Base-by-base conservation (phyloP, 768 basidiomycete genomes). In the Tricholoma hemisulphureum region DNA sequence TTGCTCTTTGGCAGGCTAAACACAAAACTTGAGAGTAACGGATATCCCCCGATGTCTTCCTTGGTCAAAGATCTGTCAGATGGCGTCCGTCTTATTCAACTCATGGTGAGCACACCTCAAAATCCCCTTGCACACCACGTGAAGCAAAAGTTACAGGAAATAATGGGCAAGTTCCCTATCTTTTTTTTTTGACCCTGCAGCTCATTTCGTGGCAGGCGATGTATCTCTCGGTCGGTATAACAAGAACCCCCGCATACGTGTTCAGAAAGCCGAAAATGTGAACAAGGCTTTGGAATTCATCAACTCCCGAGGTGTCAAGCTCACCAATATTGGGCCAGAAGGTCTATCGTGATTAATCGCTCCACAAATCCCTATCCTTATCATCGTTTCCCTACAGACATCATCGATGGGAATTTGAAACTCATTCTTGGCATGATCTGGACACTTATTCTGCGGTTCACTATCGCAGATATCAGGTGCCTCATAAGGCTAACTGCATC, bases 341-440 rank as follows among this genome's bases (percentile, higher is more conserved):
- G 94, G 94, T 87, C 62, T 46, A 70, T 32, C 29, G 32, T 31
- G 24, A 49, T 31, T 43, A 45, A 11, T n/a, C 26, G 35, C 16
- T 29, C 50, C 56, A 51, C 35, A 31, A 28, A 16, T 54, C 20
- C 35, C 37, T 45, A 26, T 45, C 45, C 41, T 53, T 28, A 63
- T 58, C 39, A 62, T 31, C 28, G 37, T 3, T 51, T 37, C 51
- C 24, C 10, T 32, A n/a, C 58, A 95, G 96, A 98, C 71, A 97
- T 98, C 69, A 95, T 99, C 56, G 97, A 99, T 71, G 95, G 95
- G n/a, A 97, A 96, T 71, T 73, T 95, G 61, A 99, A 98, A 74
- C 88, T 99, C 55, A 98, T 96, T 52, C 83, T 98, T n/a, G 95
- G 94, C 29, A 93, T 95, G 95, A 98, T 99, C 62, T 98, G 97